Evolutionary conservation across 2,329 filamentous ascomycete genomes (phyloP).

Genomic region (Pseudonectria buxi): DNA sequence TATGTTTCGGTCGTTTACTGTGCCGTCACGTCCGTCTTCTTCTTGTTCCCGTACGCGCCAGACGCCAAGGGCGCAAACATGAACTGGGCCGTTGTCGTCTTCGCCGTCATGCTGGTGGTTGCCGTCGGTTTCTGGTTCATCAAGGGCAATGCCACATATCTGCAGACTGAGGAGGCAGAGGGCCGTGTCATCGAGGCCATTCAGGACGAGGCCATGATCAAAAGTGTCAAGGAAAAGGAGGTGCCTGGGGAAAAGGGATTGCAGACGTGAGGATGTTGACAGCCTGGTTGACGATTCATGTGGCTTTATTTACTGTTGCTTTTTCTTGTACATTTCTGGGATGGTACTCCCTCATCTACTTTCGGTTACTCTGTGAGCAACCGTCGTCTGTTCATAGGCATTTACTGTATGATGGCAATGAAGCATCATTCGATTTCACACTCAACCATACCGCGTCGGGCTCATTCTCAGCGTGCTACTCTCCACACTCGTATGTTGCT

Average conservation of each 20-base stretch:
- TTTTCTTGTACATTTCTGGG: too few relatives aligned
- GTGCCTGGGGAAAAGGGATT: neutral
- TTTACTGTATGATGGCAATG: too few relatives aligned
- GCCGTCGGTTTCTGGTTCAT: slow-evolving; percentile 44
- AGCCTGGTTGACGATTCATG: too few relatives aligned
- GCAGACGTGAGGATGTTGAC: neutral
- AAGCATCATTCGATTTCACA: too few relatives aligned
- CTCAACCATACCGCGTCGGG: too few relatives aligned
- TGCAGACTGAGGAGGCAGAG: slow-evolving; percentile 21
- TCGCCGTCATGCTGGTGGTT: slow-evolving; percentile 47
- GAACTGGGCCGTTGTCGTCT: slow-evolving; percentile 53
- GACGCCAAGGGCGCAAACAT: slow-evolving; percentile 42
- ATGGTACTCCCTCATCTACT: too few relatives aligned
- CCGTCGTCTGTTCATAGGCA: too few relatives aligned
- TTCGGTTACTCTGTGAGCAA: too few relatives aligned
- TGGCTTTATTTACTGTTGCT: too few relatives aligned
- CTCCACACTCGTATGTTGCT: too few relatives aligned
- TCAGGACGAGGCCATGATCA: slow-evolving; percentile 6
- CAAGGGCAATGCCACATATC: slow-evolving; percentile 34
- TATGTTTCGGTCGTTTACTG: slow-evolving; percentile 47
- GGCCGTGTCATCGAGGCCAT: slow-evolving; percentile 19
- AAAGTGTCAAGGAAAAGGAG: slow-evolving; percentile 6
- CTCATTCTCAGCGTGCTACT: too few relatives aligned
- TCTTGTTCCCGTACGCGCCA: slow-evolving; percentile 44
- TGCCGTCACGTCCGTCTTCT: slow-evolving; percentile 45